phyloP scores from a whole-genome alignment of 352 stramenopile genomes.

The Hyaloperonospora brassicae region DNA sequence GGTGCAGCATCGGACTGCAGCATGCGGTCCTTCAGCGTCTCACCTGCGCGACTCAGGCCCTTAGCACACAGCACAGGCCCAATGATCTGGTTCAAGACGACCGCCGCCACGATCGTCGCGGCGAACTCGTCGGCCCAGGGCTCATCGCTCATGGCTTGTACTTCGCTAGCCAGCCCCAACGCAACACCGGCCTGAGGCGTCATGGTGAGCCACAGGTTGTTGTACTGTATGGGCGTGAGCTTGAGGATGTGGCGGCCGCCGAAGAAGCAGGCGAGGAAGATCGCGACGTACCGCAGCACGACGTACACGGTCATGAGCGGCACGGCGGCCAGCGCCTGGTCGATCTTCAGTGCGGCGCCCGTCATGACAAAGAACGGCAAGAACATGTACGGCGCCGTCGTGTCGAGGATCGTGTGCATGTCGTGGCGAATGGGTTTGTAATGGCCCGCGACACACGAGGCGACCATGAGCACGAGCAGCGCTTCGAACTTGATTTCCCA shows the following conservation, averaged over 20 bases:
- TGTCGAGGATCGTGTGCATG: conserved; percentile 69
- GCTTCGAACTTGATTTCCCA: conserved; percentile 66
- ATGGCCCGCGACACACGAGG: conserved; percentile 56
- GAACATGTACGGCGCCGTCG: conserved; percentile 55
- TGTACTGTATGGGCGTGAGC: conserved; percentile 49
- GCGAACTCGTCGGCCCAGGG: conserved; percentile 50
- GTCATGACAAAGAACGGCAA: conserved; percentile 76
- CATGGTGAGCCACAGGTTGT: conserved; percentile 72
- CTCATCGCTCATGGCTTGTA: conserved; percentile 49
- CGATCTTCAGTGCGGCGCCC: conserved; percentile 49
- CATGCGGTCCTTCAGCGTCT: conserved; percentile 31
- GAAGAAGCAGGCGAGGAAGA: conserved; percentile 59
- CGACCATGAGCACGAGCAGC: conserved; percentile 62
- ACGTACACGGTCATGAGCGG: conserved; percentile 61
- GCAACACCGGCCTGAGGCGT: conserved; percentile 58
- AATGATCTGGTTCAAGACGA: conserved; percentile 68
- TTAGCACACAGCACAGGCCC: conserved; percentile 51
- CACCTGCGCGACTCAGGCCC: conserved; percentile 41
- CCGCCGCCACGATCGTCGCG: conserved; percentile 54
- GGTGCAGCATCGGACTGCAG: conserved; percentile 1
- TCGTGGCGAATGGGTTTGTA: conserved; percentile 51
- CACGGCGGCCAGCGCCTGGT: conserved; percentile 53
- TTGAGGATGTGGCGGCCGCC: conserved; percentile 52
- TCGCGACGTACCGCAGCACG: conserved; percentile 45
- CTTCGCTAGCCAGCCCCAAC: conserved; percentile 47